Base-by-base conservation (phyloP, 352 stramenopile genomes). In the Phytophthora sojae region DNA sequence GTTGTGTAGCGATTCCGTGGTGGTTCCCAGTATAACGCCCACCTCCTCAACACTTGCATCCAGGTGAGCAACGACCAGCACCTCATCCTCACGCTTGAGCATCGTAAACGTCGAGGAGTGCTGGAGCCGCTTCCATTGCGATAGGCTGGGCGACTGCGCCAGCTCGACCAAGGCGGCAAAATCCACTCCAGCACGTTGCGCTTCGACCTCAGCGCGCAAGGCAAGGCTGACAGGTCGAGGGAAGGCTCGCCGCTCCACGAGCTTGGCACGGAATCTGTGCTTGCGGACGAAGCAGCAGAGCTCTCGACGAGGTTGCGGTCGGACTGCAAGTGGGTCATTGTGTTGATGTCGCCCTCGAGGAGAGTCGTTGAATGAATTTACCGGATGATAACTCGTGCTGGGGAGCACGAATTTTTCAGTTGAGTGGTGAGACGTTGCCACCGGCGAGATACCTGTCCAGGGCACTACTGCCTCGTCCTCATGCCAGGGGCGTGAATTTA, bases 1-100 rank as follows among this genome's bases (percentile, higher is more conserved):
- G 42, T 64, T 29, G 23, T 83, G 79, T 0, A 49, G 35, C 6
- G 61, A 26, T 11, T 77, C 61, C 15, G 42, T 68, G 0, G 66
- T 68, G 0, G 63, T 19, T 19, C 57, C 44, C 19, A 83, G 63
- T 37, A 79, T 59, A 30, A 42, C 67, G 1, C 61, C 67, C 23
- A 83, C 58, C 12, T 83, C 76, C 42, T 81, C 70, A 1, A 79
- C 60, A 21, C 57, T 76, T 8, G 68, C 75, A 35, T 74, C 64
- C 25, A 82, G 21, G 0, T 55, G 57, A 45, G 51, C 69, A 17
- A 75, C 53, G 2, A 67, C 66, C 19, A 82, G 11, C 9, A 82
- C 71, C 54, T 80, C 71, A 15, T 58, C 39, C 1, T 72, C 52
- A 1, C 72, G 67, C 5, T 76, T 76, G 8, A 77, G 35, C 6